Evolutionary conservation across 306 rosid species (phyloP), one percentile per base, ranked within the genome.

Genomic region (Spatholobus suberectus): DNA sequence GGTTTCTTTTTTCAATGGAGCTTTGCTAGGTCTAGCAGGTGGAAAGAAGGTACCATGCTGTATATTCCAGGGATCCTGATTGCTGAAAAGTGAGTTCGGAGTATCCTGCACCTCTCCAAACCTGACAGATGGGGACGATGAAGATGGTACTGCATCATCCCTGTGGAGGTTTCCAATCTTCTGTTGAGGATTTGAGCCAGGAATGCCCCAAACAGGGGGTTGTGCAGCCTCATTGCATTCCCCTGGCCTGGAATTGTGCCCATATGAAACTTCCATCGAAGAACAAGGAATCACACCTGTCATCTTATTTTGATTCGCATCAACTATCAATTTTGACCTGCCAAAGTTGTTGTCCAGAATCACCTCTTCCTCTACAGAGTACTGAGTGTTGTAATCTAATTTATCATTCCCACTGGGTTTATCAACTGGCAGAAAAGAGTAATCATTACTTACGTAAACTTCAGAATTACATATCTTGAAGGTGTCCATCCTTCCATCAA

Each of bases 61-160:
- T 71, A 90, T 51, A 86, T 76, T 90, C 98, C 98, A 95, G 52
- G 93, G 97, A 89, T 93, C 97, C 66, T 93, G 94, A 81, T 91
- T 77, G 82, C 97, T 91, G 82, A 95, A 91, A 54, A 95, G 91
- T 81, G 97, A 95, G 86, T 90, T 89, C 14, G 95, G 79, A 34
- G 89, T 83, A 61, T 91, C 95, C 68, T 79, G 94, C 71, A 86
- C 73, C 74, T 90, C 90, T 74, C 87, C 89, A 84, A 76, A 29
- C 75, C 84, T 81, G 43, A 70, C 76, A 61, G 96, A 66, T 38
- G 84, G 74, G 78, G 91, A 80, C 10, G 78, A 8, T 23, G 89
- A 81, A 61, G 89, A 77, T 59, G 78, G 51, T 27, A 54, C 5
- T 2, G 66, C 66, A 77, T 78, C 90, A 79, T 88, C 86, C 75